Evolutionary conservation across 371 early-diverging fungal species (phyloP).

Genomic region (Syncephalastrum sp.): DNA sequence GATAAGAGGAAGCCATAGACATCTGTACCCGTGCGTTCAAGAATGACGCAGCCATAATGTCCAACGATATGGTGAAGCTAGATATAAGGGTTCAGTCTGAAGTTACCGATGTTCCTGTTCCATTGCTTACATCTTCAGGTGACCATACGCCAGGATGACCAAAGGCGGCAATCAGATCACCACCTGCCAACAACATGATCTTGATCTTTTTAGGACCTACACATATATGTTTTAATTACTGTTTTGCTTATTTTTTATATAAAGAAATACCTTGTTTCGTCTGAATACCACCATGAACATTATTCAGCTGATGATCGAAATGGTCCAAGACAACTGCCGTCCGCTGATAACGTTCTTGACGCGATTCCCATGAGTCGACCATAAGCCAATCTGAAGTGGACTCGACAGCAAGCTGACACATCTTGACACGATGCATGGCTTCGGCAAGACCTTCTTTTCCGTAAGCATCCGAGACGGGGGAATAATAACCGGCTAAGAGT

Average conservation of each 20-base stretch:
- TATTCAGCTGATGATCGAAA: conserved; percentile 87
- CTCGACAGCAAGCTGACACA: conserved; percentile 90
- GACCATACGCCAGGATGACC: conserved; percentile 92
- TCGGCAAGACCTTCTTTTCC: conserved; percentile 88
- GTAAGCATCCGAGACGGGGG: conserved; percentile 93
- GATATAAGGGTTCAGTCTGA: neutral
- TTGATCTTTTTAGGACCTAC: conserved; percentile 46
- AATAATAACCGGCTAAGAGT: conserved; percentile 93
- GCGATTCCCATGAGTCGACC: conserved; percentile 96
- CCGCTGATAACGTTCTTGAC: conserved; percentile 77
- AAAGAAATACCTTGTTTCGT: conserved; percentile 43
- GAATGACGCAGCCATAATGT: conserved; percentile 89
- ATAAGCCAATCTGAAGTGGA: conserved; percentile 88
- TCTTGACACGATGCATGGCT: conserved; percentile 85
- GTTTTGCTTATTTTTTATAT: neutral
- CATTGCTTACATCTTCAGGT: conserved; percentile 76
- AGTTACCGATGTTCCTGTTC: neutral
- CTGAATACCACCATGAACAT: conserved; percentile 52
- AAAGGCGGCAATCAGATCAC: conserved; percentile 96
- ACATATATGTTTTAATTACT: neutral
- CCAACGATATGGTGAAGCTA: conserved; percentile 93
- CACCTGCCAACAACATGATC: conserved; percentile 94
- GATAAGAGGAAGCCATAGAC: conserved; percentile 87
- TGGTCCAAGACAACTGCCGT: conserved; percentile 94
- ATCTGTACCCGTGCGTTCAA: conserved; percentile 94